Evolutionary conservation across 345 rosid species (phyloP).

Genomic region (Ailanthus altissimus): DNA sequence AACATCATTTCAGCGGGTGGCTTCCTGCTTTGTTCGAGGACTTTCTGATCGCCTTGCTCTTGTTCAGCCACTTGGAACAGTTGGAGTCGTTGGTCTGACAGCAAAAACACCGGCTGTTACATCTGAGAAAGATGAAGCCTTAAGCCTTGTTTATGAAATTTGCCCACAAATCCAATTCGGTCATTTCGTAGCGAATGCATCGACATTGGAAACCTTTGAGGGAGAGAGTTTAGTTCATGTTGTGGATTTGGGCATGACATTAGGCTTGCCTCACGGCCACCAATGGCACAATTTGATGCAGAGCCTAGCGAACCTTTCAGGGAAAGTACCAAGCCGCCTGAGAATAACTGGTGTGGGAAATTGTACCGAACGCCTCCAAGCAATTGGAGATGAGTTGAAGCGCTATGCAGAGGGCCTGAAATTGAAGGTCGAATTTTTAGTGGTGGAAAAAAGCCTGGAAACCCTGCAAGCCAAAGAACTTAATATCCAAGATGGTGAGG

Average conservation of each 20-base stretch:
- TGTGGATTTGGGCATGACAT: constrained; percentile 49
- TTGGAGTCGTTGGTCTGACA: constrained; percentile 24
- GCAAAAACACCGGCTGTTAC: constrained; percentile 1
- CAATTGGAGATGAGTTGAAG: constrained; percentile 36
- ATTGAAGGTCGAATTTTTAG: constrained; percentile 32
- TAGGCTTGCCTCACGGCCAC: constrained; percentile 38
- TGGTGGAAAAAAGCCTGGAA: constrained; percentile 38
- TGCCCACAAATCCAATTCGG: constrained; percentile 53
- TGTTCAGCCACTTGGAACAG: constrained; percentile 41
- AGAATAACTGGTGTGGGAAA: constrained; percentile 43
- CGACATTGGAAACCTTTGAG: constrained; percentile 57
- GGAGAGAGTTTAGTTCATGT: constrained; percentile 63
- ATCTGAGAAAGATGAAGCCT: constrained; percentile 44
- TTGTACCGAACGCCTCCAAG: constrained; percentile 26
- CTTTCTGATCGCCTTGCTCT: constrained; percentile 45
- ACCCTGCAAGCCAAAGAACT: constrained; percentile 34
- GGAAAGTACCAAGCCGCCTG: constrained; percentile 31
- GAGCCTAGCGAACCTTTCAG: constrained; percentile 33
- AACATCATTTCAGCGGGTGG: constrained; percentile 50
- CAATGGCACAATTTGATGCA: constrained; percentile 46
- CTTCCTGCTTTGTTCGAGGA: constrained; percentile 54
- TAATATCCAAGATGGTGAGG: constrained; percentile 30
- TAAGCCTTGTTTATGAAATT: constrained; percentile 41
- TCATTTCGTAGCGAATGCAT: constrained; percentile 46
- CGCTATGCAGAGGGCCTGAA: constrained; percentile 28